Evolutionary conservation across 2,329 filamentous ascomycete genomes (phyloP).

Genomic region (Colletotrichum musicola): DNA sequence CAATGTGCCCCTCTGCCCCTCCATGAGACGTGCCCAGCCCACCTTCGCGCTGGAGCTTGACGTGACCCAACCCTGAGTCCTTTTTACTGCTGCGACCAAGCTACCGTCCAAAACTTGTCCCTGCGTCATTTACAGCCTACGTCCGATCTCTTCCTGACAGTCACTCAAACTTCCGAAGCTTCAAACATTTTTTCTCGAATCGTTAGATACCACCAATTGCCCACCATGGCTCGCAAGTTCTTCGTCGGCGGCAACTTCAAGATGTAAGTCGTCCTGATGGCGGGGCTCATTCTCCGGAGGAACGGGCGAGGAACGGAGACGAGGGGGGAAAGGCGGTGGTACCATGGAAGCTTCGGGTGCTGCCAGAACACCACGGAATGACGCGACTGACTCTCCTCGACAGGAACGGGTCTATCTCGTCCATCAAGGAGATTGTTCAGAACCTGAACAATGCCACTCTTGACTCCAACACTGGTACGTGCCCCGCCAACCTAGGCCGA

Average conservation of each 20-base stretch:
- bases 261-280: slow-evolving; percentile 74
- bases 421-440: slow-evolving; percentile 90
- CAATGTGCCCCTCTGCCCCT: slow-evolving; percentile 31
- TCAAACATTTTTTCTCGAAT: slow-evolving; percentile 13
- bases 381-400: slow-evolving; percentile 27
- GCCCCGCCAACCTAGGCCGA: neutral
- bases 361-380: slow-evolving; percentile 33
- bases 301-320: neutral
- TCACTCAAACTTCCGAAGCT: slow-evolving; percentile 8
- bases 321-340: no score
- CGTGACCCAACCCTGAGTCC: slow-evolving; percentile 39
- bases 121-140: slow-evolving; percentile 39
- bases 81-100: slow-evolving; percentile 27
- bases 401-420: slow-evolving; percentile 93
- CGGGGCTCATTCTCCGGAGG: slow-evolving; percentile 16
- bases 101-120: slow-evolving; percentile 19
- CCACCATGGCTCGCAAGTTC: slow-evolving; percentile 93
- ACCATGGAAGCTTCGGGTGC: slow-evolving; percentile 6
- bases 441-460: slow-evolving; percentile 89
- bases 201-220: slow-evolving; percentile 46
- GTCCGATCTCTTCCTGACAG: slow-evolving; percentile 24
- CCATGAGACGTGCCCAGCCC: slow-evolving; percentile 34
- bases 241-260: slow-evolving; percentile 99
- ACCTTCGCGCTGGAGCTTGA: slow-evolving; percentile 36
- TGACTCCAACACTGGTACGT: slow-evolving; percentile 79